Base-by-base conservation (phyloP, 495 filamentous ascomycete genomes). In the Penicillium crystallinum region DNA sequence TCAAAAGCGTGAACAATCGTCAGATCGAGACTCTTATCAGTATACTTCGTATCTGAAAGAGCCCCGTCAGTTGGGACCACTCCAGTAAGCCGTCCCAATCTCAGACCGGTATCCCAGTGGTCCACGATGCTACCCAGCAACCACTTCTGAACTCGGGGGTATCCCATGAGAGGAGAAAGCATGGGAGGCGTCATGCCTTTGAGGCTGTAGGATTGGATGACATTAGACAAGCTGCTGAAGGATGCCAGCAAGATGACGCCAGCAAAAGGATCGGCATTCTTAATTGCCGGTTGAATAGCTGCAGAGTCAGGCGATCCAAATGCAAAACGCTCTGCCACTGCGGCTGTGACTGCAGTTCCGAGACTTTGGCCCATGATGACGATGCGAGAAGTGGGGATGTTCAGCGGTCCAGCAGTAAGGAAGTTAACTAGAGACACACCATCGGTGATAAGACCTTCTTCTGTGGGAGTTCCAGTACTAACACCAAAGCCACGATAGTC, bases 401-500 rank as follows among this genome's bases (percentile, higher is more conserved):
- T 58, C 6, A 69, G 55, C 0, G 71, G 69, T 1, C 57, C 54
- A 6, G 74, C 67, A 1, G 73, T 77, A 25, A 77, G 64, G 17
- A 77, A 95, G 53, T 85, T 76, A 1, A 91, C 71, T 1, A 86
- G 72, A 1, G 90, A 69, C 4, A 86, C 68, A 22, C 87, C 90
- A 58, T 98, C 93, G 7, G 78, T 81, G 50, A 93, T 87, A 12
- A 98, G 72, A 2, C 93, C 93, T 21, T 76, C 65, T 68, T 98
- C 93, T 0, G 87, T 85, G 2, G 93, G 93, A 14, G 69, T 72
- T 22, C 92, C 91, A 12, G 86, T 88, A 17, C 87, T 91, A 23
- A 81, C 75, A 6, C 91, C 92, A 59, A 88, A 97, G 23, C 93
- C 93, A 23, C 93, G 87, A 69, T 97, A 97, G 74, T 96, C 90